These are phyloP conservation scores for Suhomyces vadensis DNA, from an alignment of 805 yeast genomes.

Conservation along the genomic window DNA sequence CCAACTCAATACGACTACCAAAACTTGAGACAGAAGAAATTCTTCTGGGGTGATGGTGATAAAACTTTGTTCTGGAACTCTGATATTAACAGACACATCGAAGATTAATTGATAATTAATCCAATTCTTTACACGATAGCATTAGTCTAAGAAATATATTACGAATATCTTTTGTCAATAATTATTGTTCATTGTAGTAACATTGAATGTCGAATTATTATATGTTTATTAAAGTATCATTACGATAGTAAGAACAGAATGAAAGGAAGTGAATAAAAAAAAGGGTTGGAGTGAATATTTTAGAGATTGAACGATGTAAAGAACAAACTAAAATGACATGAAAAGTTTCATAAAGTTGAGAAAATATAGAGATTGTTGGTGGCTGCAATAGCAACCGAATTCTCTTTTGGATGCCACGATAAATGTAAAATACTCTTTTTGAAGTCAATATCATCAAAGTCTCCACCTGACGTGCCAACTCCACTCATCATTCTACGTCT, in stretches of 20 bases:
- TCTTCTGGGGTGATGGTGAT: conserved; percentile 99
- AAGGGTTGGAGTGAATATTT: too few species aligned
- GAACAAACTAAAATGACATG: not conserved
- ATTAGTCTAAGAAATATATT: too few species aligned
- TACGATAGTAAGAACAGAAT: conserved; percentile 4
- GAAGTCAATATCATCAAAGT: conserved; percentile 82
- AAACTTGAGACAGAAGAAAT: conserved; percentile 83
- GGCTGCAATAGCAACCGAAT: conserved; percentile 96
- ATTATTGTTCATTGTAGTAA: not conserved
- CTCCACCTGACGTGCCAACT: conserved; percentile 52
- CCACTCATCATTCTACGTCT: conserved; percentile 54
- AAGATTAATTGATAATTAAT: conserved; percentile 19
- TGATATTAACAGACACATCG: conserved; percentile 83
- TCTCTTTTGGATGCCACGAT: conserved; percentile 98
- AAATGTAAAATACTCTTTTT: conserved; percentile 91
- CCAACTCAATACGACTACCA: conserved; percentile 88
- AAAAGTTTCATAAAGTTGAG: conserved; percentile 54
- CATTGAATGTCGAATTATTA: not conserved
- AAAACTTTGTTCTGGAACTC: conserved; percentile 96
- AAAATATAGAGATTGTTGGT: conserved; percentile 90
- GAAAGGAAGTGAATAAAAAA: conserved; percentile 7
- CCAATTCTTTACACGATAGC: too few species aligned
- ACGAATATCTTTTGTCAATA: not conserved
- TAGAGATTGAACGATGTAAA: too few species aligned
- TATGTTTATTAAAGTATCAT: conserved; percentile 5